Conservation (phyloP, 2,329 filamentous ascomycete species). For the Sclerotinia glacialis region DNA sequence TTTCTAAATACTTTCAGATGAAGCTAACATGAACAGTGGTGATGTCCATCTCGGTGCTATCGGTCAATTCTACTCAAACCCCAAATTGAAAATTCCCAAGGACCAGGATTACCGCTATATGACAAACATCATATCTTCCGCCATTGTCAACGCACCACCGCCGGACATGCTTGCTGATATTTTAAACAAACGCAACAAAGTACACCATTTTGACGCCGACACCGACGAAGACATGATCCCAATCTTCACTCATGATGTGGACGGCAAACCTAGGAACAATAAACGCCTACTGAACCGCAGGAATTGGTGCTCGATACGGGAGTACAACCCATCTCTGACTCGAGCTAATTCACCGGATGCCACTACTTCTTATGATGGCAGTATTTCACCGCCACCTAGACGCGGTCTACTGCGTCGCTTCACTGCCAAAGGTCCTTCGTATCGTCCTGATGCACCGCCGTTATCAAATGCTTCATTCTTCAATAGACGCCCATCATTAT, state of each 20-base stretch:
- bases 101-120: conserved; percentile 95
- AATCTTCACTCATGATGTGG: conserved; percentile 84
- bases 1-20: neutral
- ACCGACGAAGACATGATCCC: conserved; percentile 97
- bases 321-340: conserved; percentile 75
- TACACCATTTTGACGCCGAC: conserved; percentile 67
- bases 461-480: conserved; percentile 35
- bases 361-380: conserved; percentile 41
- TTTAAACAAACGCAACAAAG: conserved; percentile 87
- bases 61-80: conserved; percentile 92
- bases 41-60: conserved; percentile 92
- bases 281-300: conserved; percentile 82
- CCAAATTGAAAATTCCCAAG: conserved; percentile 75
- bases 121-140: conserved; percentile 90
- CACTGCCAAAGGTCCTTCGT: conserved; percentile 37
- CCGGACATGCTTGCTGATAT: conserved; percentile 86
- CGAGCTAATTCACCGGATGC: conserved; percentile 66
- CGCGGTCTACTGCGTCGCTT: conserved; percentile 37
- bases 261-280: conserved; percentile 87
- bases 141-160: conserved; percentile 89
- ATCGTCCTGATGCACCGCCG: conserved; percentile 37
- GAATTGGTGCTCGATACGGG: conserved; percentile 92
- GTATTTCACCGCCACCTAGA: conserved; percentile 39
- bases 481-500: conserved; percentile 47
- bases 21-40: conserved; percentile 54